Conservation (phyloP, 2,329 filamentous ascomycete species). For the Ophiognomonia clavigignenti-juglandacearum region DNA sequence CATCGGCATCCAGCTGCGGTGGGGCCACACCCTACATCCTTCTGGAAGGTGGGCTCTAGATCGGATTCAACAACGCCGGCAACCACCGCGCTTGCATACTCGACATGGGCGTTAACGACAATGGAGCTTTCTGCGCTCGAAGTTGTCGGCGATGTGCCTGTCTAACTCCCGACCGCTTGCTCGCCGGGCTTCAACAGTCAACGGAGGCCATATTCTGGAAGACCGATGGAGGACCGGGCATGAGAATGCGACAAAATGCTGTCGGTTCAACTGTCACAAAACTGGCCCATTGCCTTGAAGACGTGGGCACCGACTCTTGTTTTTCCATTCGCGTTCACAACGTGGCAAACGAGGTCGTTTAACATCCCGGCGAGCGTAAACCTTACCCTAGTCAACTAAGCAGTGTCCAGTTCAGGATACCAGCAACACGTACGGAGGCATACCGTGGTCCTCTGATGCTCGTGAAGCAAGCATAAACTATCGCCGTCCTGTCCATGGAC, state of each 20-base stretch:
- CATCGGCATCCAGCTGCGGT: neutral
- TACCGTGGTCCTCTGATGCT: neutral
- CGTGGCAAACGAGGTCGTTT: neutral
- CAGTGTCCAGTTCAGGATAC: neutral
- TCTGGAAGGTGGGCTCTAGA: constrained; percentile 12
- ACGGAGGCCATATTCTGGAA: constrained; percentile 6
- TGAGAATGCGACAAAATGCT: constrained; percentile 1
- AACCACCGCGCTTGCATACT: constrained; percentile 1
- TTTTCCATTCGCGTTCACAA: neutral
- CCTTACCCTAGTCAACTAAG: neutral
- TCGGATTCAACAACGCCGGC: constrained; percentile 1
- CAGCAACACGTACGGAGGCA: neutral
- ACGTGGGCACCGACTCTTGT: neutral
- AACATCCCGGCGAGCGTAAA: neutral
- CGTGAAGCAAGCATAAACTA: neutral
- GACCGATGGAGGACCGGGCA: constrained; percentile 1
- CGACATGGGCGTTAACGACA: neutral
- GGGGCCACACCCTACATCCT: constrained; percentile 7
- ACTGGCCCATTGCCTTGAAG: neutral
- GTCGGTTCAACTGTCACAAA: neutral
- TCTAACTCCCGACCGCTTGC: constrained; percentile 4
- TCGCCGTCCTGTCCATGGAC: neutral
- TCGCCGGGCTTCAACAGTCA: neutral
- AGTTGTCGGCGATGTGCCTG: constrained; percentile 2
- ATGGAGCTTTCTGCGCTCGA: neutral